These are phyloP conservation scores for Trichopus zeylanicus DNA, from an alignment of 116 monocot species.

Conservation along the genomic window DNA sequence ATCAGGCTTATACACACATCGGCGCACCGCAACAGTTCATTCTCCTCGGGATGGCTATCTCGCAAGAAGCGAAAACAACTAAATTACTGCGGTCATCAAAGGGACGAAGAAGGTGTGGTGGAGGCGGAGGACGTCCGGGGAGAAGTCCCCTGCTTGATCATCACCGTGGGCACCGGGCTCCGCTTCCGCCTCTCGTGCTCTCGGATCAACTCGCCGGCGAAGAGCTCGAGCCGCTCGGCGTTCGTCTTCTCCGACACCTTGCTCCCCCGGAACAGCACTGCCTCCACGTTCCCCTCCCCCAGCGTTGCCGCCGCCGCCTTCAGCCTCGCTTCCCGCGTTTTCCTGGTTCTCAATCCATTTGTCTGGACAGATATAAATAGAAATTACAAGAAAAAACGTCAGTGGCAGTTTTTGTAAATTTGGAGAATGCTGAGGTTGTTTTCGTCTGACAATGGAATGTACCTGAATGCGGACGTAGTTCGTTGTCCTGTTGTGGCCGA, in stretches of 20 bases:
- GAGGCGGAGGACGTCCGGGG: conserved; percentile 1
- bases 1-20: no score
- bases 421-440: no score
- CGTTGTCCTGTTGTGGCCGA: conserved; percentile 38
- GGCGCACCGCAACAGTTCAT: no score
- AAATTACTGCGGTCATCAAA: no score
- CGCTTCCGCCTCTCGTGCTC: conserved; percentile 37
- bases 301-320: conserved; percentile 18
- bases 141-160: background rate
- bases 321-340: background rate
- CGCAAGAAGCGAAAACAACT: no score
- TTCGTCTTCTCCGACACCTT: conserved; percentile 39
- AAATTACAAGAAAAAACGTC: background rate
- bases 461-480: conserved; percentile 88
- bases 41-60: no score
- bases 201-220: conserved; percentile 25
- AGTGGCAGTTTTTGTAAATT: background rate
- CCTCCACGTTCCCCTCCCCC: conserved; percentile 38
- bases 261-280: conserved; percentile 42
- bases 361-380: background rate
- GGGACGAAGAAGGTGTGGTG: background rate
- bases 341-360: background rate
- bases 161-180: background rate
- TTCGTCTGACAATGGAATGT: background rate
- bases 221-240: conserved; percentile 31